A percentile compares a stretch with the other conserved stretches of the same genome.
Evolutionary conservation across 2,329 filamentous ascomycete genomes (phyloP).

Genomic region (Trichoderma asperellum): DNA sequence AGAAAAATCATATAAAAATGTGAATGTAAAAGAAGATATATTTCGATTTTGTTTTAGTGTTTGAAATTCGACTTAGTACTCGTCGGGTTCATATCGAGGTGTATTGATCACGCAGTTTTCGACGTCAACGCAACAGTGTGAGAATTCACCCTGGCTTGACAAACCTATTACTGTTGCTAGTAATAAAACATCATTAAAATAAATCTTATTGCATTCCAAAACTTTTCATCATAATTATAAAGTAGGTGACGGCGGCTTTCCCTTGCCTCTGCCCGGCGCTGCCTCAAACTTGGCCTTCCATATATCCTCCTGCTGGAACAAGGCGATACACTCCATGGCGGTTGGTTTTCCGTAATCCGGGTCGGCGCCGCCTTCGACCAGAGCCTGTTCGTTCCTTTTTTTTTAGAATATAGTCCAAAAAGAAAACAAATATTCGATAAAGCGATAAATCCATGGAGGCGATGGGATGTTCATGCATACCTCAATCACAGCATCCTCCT

Average conservation of each 20-base stretch:
- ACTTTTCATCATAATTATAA: not conserved
- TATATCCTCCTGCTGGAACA: constrained; percentile 57
- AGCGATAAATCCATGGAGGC: not conserved
- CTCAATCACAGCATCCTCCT: constrained; percentile 66
- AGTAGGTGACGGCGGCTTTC: constrained; percentile 26
- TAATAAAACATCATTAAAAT: not conserved
- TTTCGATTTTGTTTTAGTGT: not conserved
- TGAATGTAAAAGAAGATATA: not conserved
- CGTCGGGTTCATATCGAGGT: not conserved
- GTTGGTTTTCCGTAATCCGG: constrained; percentile 56
- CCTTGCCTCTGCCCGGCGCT: constrained; percentile 54
- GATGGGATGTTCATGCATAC: constrained; percentile 39
- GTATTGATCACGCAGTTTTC: not conserved
- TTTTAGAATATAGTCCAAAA: not conserved
- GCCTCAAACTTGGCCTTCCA: constrained; percentile 56
- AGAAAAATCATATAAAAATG: not conserved
- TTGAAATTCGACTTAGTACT: too few relatives aligned
- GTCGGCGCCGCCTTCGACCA: constrained; percentile 58
- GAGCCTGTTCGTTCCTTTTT: constrained; percentile 39
- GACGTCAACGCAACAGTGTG: not conserved
- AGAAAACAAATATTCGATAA: not conserved
- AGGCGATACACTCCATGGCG: constrained; percentile 52
- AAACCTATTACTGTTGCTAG: not conserved
- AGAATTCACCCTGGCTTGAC: not conserved
- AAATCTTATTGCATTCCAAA: not conserved